phyloP scores from a whole-genome alignment of 2,329 filamentous ascomycete species.

The Colletotrichum aenigma region DNA sequence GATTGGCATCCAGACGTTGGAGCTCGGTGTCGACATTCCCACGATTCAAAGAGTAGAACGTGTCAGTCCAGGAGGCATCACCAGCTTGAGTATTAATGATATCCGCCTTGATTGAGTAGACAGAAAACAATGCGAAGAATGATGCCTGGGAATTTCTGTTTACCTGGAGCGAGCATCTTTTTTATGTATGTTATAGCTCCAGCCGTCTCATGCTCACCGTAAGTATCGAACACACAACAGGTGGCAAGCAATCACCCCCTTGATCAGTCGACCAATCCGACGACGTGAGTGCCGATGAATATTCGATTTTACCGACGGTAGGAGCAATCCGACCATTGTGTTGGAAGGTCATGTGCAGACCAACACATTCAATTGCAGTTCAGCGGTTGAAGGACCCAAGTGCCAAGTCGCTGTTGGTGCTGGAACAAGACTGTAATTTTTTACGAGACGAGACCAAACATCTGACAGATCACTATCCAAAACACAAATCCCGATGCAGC shows the following conservation, averaged over 20 bases:
- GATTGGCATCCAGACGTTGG: not conserved
- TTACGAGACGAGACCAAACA: not conserved
- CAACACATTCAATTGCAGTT: not conserved
- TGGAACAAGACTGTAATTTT: not conserved
- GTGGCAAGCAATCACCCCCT: not conserved
- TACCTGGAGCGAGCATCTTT: not conserved
- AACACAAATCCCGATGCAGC: not conserved
- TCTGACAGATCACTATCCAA: not conserved
- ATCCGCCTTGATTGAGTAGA: not conserved
- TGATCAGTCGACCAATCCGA: not conserved
- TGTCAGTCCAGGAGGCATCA: not conserved
- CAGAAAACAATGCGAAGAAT: not conserved
- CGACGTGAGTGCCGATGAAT: not conserved
- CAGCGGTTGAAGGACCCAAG: not conserved
- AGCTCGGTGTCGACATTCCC: not conserved
- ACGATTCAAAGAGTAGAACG: not conserved
- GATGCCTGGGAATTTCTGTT: accelerated
- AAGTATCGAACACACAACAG: not conserved
- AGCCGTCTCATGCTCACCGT: not conserved
- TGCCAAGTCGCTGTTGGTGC: not conserved
- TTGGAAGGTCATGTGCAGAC: not conserved
- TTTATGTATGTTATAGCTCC: not conserved
- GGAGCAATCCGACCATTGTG: not conserved
- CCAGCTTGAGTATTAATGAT: not conserved
- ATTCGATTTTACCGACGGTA: not conserved